Base-by-base conservation (phyloP, 2,329 filamentous ascomycete genomes). In the Cladosporium oxysporum region DNA sequence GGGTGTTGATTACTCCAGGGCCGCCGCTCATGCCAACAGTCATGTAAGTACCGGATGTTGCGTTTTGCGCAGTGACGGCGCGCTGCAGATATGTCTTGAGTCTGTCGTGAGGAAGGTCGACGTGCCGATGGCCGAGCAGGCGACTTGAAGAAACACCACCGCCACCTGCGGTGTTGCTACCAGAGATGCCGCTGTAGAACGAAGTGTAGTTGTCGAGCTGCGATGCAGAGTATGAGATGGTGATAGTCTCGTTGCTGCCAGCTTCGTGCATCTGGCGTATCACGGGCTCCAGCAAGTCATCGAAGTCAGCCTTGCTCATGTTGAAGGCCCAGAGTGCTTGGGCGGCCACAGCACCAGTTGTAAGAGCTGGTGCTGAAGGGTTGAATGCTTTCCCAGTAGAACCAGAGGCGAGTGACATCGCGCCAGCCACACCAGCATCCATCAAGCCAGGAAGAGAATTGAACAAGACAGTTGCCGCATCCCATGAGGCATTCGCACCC, bases 41-140 rank as follows among this genome's bases (percentile, higher is more conserved):
- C 57, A 69, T 70, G 69, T 68, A 68, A n/a, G 70, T 72, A 21
- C 75, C 66, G 12, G 65, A 29, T 0, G 67, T 72, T n/a, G 63
- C 60, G 55, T 70, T 70, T 58, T 73, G 66, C 5, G 69, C 69
- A 12, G 59, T 47, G 18, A 73, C 61, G 0, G 69, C 66, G 5
- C 61, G 62, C 26, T 70, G 65, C 14, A 71, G 59, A 21, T 71
- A 71, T 1, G 53, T 12, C 3, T 57, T 35, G 12, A 74, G 53
- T 1, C 68, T 28, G 1, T 44, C 18, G n/a, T 28, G 66, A 0
- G 58, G 58, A 11, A 70, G 69, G 4, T 73, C 68, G 0, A 72
- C 66, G 58, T 79, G 76, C 12, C 72, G 67, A 1, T 71, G 69
- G 5, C 79, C 78, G 0, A 81, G 64, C 4, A 81, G 69, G 12